Evolutionary conservation across 2,329 filamentous ascomycete genomes (phyloP).

Genomic region (Colletotrichum melonis): DNA sequence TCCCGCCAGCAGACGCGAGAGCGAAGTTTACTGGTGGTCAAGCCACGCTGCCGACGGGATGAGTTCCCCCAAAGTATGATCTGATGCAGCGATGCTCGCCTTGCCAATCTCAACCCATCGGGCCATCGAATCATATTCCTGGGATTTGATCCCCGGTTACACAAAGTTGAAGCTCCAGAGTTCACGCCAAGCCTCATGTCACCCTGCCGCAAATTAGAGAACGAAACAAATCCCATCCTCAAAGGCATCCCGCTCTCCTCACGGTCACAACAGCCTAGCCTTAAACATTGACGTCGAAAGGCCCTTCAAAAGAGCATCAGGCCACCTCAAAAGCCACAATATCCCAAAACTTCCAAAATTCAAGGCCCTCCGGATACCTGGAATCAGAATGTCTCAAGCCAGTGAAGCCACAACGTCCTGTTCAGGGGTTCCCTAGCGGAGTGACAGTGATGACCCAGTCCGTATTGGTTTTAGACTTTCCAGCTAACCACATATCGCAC

Average conservation of each 20-base stretch:
- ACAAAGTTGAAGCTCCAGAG: background rate
- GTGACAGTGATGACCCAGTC: background rate
- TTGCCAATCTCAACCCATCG: background rate
- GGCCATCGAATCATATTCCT: background rate
- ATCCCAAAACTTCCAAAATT: too few species aligned
- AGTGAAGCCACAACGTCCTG: conserved; percentile 11
- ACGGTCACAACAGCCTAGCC: too few species aligned
- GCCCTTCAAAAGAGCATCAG: background rate
- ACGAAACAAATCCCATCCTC: background rate
- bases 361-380: conserved; percentile 14
- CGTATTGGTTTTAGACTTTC: background rate
- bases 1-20: background rate
- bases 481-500: conserved; percentile 10
- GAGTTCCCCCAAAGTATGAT: background rate
- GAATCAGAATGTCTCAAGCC: conserved; percentile 22
- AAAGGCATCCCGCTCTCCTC: background rate
- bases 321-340: background rate
- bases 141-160: background rate
- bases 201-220: background rate
- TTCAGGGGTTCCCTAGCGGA: conserved; percentile 1
- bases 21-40: background rate
- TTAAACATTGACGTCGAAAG: background rate
- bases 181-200: background rate
- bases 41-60: background rate
- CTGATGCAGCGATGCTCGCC: background rate